phyloP scores from a whole-genome alignment of 495 filamentous ascomycete genomes.

The Amniculicola lignicola region DNA sequence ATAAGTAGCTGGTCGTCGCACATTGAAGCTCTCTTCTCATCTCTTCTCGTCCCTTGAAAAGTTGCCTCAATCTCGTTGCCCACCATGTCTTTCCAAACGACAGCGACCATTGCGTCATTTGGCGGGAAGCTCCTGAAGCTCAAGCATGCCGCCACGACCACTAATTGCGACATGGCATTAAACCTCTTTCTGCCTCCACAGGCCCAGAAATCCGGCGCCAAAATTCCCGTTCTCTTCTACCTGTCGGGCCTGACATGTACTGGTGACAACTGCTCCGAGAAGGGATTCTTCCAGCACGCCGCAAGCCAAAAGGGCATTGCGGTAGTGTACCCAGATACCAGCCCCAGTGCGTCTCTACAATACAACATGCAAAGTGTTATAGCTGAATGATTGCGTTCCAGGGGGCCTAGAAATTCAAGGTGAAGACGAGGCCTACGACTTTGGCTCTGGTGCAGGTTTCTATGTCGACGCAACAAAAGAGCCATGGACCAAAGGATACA shows the following conservation, averaged over 20 bases:
- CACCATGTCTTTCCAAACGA: constrained; percentile 76
- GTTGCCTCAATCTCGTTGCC: too few species aligned
- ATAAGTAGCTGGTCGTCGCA: constrained; percentile 2
- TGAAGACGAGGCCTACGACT: constrained; percentile 84
- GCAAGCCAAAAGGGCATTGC: constrained; percentile 79
- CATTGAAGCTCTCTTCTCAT: constrained; percentile 1
- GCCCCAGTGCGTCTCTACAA: constrained; percentile 59
- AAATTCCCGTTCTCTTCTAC: constrained; percentile 87
- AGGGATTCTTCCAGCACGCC: constrained; percentile 87
- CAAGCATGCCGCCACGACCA: constrained; percentile 70
- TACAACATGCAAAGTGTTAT: not conserved
- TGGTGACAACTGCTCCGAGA: constrained; percentile 92
- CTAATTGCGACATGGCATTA: constrained; percentile 64
- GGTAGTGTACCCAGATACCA: constrained; percentile 90
- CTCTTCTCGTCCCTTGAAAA: not conserved
- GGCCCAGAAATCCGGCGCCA: constrained; percentile 48
- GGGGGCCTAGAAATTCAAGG: constrained; percentile 71
- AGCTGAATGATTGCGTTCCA: constrained; percentile 27
- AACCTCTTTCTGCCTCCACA: constrained; percentile 66
- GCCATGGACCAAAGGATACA: constrained; percentile 72
- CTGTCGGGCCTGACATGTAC: constrained; percentile 94
- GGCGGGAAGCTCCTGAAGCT: constrained; percentile 95
- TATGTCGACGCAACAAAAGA: constrained; percentile 84
- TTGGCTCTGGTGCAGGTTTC: constrained; percentile 87
- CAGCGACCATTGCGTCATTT: constrained; percentile 85